These are phyloP conservation scores for Mortierella sp. DNA, from an alignment of 371 early-diverging fungal species.

Conservation along the genomic window DNA sequence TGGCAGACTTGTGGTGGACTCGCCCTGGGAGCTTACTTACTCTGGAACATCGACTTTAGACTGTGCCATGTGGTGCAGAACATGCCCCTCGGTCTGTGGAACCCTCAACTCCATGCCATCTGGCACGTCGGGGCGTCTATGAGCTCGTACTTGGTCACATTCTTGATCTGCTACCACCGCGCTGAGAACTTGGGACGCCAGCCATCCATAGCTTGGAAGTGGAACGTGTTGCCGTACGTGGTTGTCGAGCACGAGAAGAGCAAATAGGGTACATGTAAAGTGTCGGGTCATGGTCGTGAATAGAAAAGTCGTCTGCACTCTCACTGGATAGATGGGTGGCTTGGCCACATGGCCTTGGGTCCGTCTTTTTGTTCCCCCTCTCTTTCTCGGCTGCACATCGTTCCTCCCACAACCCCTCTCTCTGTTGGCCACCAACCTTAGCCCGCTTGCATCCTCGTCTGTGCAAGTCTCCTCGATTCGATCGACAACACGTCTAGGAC, in stretches of 20 bases:
- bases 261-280: too few species aligned
- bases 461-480: too few species aligned
- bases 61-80: constrained; percentile 42
- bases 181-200: constrained; percentile 40
- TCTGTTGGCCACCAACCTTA: too few species aligned
- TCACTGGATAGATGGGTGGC: too few species aligned
- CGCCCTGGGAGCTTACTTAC: constrained; percentile 15
- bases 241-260: constrained; percentile 19
- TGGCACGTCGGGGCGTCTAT: constrained; percentile 57
- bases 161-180: constrained; percentile 40
- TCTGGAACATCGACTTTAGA: constrained; percentile 51
- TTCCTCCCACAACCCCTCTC: too few species aligned
- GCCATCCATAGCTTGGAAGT: constrained; percentile 39
- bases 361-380: too few species aligned
- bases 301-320: too few species aligned
- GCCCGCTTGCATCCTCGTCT: too few species aligned
- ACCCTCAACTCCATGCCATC: constrained; percentile 57
- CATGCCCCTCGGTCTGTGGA: constrained; percentile 42
- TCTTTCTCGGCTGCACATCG: too few species aligned
- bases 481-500: too few species aligned
- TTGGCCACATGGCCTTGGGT: too few species aligned
- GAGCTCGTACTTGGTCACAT: constrained; percentile 31
- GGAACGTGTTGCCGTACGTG: constrained; percentile 32
- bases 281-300: too few species aligned
- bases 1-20: constrained; percentile 9